Base-by-base conservation (phyloP, 495 filamentous ascomycete species). In the Rostrohypoxylon terebratum region DNA sequence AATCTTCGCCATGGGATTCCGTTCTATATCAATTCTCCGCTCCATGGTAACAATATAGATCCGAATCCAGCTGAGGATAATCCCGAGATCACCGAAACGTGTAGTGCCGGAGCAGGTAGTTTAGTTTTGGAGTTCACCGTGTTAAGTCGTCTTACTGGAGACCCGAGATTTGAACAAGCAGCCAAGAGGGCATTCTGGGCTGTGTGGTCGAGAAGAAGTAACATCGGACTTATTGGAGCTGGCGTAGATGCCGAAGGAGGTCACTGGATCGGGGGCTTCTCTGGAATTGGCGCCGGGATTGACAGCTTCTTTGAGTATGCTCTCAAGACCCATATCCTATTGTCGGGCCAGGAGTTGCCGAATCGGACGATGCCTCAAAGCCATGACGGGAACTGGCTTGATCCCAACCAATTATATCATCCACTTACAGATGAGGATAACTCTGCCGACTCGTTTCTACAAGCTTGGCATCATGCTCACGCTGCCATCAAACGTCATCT, bases 271-370 rank as follows among this genome's bases (percentile, higher is more conserved):
- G 90, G 90, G 31, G 87, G 93, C 6, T 94, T 91, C 77, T 88
- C 95, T 20, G 96, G 96, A 14, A 95, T 99, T 74, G 96, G 96
- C 40, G 96, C 96, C 1, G 96, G 96, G 16, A 91, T 96, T 71
- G 96, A 98, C 79, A 97, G 94, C 81, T 99, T 98, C 81, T 98
- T 95, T 74, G 96, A 99, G 82, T 99, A 99, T 77, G 96, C 96
- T 1, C 86, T 97, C 77, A 99, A 99, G 77, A 92, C 94, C 1
- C 90, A 96, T 71, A 91, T 99, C 68, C 81, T 99, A 8, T 87
- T 98, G 16, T 97, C 95, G 1, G 90, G 92, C 4, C 83, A 86
- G 53, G 84, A 87, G 14, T 70, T 83, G n/a, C 87, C 86, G 1
- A 88, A 87, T 57, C 78, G 78, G 23, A 85, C 84, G 2, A 73